Base-by-base conservation (phyloP, 805 yeast species). In the Teunomyces aglyptinius region DNA sequence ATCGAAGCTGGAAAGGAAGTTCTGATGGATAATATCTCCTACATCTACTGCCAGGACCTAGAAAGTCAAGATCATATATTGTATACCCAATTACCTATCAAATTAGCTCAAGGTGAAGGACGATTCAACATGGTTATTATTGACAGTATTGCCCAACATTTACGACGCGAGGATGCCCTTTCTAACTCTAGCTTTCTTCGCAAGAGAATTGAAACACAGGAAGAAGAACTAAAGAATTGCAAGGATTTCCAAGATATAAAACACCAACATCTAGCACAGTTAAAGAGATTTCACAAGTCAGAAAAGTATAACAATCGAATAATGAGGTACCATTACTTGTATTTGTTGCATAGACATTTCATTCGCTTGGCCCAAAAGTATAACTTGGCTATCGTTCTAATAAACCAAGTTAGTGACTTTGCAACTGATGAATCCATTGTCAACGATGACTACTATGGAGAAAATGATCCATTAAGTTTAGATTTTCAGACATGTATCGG, bases 121-220 rank as follows among this genome's bases (percentile, higher is more conserved):
- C 40, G 22, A 11, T 38, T 35, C 4, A 29, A 49, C 24, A 57
- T 86, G 24, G 71, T 92, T 0, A 75, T 89, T 1, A 71, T 91
- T 7, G 98, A 92, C 63, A 86, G 96, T 28, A 80, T 91, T 3
- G 82, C 92, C 0, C 96, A 89, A 57, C 96, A 86, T 61, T 62
- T 90, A 27, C 69, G 95, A 47, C 82, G 82, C 1, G 89, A 83
- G 51, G 61, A 55, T 19, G 50, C 55, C 8, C 52, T 50, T 31
- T 58, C 81, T 19, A 73, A 65, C 35, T 67, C 72, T 34, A 68
- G 61, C 27, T 64, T 64, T 26, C 63, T 67, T 20, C 57, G 56
- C 32, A 66, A 65, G 15, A 63, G 75, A 38, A 46, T 67, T 4
- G 43, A 49, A 12, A 41, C 45, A 36, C 67, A 60, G 45, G 62